phyloP scores from a whole-genome alignment of 495 filamentous ascomycete species.

The Zalerion maritima region DNA sequence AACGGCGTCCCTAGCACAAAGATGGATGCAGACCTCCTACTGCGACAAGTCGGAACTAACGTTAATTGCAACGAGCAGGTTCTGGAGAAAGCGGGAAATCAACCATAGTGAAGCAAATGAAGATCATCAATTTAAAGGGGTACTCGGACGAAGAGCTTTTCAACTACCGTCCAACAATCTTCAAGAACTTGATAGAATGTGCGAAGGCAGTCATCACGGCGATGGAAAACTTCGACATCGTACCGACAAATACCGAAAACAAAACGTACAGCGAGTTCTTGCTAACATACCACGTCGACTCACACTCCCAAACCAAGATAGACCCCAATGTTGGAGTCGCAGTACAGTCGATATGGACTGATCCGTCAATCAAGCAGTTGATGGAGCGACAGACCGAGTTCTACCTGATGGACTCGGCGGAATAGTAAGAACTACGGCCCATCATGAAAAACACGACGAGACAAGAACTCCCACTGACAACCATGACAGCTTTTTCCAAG shows the following conservation, averaged over 20 bases:
- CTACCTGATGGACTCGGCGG: constrained; percentile 97
- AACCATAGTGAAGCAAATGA: constrained; percentile 99
- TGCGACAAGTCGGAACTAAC: neutral
- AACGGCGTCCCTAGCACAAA: constrained; percentile 3
- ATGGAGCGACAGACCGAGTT: constrained; percentile 96
- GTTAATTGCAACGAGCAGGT: constrained; percentile 36
- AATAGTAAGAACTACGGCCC: constrained; percentile 55
- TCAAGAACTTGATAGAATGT: constrained; percentile 96
- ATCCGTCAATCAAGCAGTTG: constrained; percentile 66
- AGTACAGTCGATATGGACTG: constrained; percentile 77
- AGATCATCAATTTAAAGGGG: constrained; percentile 97
- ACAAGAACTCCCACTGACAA: constrained; percentile 6
- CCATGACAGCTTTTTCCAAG: constrained; percentile 72
- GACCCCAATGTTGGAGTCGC: constrained; percentile 68
- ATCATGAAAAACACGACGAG: no score
- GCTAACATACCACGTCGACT: constrained; percentile 74
- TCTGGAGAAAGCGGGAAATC: constrained; percentile 98
- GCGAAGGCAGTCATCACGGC: constrained; percentile 80
- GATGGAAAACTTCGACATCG: constrained; percentile 75
- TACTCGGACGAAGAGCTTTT: constrained; percentile 84
- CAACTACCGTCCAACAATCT: constrained; percentile 87
- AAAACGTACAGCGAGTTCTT: constrained; percentile 63
- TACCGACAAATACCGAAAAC: constrained; percentile 55
- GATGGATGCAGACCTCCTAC: constrained; percentile 1
- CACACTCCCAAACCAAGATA: constrained; percentile 70